Conservation (phyloP, 345 rosid species). For the Lepidium didymum region DNA sequence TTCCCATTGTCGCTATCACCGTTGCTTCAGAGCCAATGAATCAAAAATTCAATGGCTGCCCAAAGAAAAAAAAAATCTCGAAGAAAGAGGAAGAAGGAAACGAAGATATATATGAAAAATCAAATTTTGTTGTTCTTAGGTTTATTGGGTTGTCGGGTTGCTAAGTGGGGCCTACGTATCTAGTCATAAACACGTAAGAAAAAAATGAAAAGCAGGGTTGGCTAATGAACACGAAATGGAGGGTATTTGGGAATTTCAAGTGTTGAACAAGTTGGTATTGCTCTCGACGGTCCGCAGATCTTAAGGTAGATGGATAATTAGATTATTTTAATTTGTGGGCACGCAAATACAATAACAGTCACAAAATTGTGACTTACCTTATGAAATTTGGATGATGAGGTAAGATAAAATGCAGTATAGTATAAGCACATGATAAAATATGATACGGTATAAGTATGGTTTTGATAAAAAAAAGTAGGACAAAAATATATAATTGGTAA, state of each 20-base stretch:
- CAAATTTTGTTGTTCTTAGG: not conserved
- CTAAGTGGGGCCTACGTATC: constrained; percentile 22
- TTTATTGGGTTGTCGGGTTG: constrained; percentile 19
- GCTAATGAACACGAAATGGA: constrained; percentile 14
- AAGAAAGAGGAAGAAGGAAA: not conserved
- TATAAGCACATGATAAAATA: too few species aligned
- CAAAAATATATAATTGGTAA: too few species aligned
- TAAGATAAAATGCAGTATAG: too few species aligned
- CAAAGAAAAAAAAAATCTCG: not conserved
- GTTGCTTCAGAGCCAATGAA: not conserved
- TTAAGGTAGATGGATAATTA: not conserved
- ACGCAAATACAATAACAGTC: too few species aligned
- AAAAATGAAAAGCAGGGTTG: constrained; percentile 3
- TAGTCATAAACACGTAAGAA: constrained; percentile 30
- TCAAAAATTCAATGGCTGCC: constrained; percentile 1
- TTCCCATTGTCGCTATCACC: constrained; percentile 37
- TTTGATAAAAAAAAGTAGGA: too few species aligned
- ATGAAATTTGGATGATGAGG: too few species aligned
- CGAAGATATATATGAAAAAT: not conserved
- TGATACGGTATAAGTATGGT: too few species aligned
- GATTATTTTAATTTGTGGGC: too few species aligned
- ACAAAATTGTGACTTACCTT: too few species aligned
- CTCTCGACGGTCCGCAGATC: constrained; percentile 6
- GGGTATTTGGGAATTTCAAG: not conserved
- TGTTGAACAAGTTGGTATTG: not conserved